Percentiles rank a stretch among this genome's conserved stretches.
Conservation (phyloP, 345 rosid species). For the Bretschneidera sinensis region DNA sequence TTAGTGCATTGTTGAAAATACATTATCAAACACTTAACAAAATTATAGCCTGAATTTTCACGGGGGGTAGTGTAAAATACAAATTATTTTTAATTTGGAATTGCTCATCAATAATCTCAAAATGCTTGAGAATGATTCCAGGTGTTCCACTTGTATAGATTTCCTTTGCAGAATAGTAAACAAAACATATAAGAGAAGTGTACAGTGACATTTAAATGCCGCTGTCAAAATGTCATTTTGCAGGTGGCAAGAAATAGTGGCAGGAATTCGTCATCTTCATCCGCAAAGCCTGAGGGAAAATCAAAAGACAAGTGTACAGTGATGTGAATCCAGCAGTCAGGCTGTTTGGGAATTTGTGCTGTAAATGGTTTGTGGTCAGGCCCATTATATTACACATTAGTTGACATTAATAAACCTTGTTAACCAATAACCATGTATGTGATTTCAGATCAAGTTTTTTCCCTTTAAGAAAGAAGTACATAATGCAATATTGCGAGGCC, state of each 20-base stretch:
- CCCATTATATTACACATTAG: slow-evolving; percentile 11
- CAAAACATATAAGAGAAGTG: too few species aligned
- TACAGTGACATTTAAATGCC: too few species aligned
- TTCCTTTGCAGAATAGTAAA: too few species aligned
- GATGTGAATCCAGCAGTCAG: slow-evolving; percentile 41
- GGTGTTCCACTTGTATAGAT: too few species aligned
- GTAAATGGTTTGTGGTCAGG: slow-evolving; percentile 33
- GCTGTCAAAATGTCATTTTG: slow-evolving; percentile 2
- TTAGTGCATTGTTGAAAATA: too few species aligned
- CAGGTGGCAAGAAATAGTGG: slow-evolving; percentile 60
- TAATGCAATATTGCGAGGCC: slow-evolving; percentile 6
- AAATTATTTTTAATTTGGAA: too few species aligned
- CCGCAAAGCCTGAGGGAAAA: slow-evolving; percentile 58
- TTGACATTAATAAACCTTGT: slow-evolving; percentile 18
- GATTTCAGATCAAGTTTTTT: slow-evolving; percentile 18
- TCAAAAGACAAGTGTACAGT: slow-evolving; percentile 67
- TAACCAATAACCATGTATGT: slow-evolving; percentile 7
- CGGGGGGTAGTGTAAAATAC: too few species aligned
- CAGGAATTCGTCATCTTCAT: slow-evolving; percentile 44
- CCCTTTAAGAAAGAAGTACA: slow-evolving; percentile 14
- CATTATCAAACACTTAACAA: too few species aligned
- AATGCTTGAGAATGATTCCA: too few species aligned
- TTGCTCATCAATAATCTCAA: neutral
- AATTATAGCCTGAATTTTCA: too few species aligned
- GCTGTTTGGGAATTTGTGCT: slow-evolving; percentile 13